Evolutionary conservation across 129 eudicot species (phyloP).

Genomic region (Escallonia rubra): DNA sequence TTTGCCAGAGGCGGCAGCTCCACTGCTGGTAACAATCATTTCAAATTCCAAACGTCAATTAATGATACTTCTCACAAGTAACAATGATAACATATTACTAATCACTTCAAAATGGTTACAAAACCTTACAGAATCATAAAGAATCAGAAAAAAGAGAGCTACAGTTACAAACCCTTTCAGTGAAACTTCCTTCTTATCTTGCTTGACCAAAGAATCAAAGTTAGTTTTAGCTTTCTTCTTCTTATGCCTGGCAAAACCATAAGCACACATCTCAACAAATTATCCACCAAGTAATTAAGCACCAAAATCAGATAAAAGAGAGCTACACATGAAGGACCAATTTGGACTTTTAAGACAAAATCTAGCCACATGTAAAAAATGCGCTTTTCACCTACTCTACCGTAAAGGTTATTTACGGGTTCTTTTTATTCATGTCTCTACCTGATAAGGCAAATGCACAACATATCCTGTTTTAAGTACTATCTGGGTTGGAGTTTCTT

Average conservation of each 20-base stretch:
- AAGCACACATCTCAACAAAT: not conserved
- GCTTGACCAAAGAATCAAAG: slow-evolving; percentile 29
- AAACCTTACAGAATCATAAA: not conserved
- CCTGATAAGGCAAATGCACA: too few species aligned
- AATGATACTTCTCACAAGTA: not conserved
- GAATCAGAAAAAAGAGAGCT: not conserved
- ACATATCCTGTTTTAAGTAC: too few species aligned
- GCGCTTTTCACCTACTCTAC: too few species aligned
- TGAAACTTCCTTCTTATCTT: slow-evolving; percentile 34
- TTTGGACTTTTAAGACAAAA: too few species aligned
- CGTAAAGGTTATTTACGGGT: too few species aligned
- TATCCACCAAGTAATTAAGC: not conserved
- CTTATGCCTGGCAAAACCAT: slow-evolving; percentile 37
- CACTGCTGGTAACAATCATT: slow-evolving; percentile 11
- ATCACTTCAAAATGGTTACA: too few species aligned
- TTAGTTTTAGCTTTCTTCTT: slow-evolving; percentile 54
- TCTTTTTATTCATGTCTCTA: too few species aligned
- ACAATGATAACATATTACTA: too few species aligned
- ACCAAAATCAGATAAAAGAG: too few species aligned
- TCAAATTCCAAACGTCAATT: not conserved
- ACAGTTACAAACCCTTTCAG: slow-evolving; percentile 38
- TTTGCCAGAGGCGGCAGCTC: slow-evolving; percentile 39
- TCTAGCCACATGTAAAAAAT: too few species aligned
- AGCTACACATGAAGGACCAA: too few species aligned
- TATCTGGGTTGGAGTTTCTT: too few species aligned